Conservation (phyloP, 2,329 filamentous ascomycete genomes). For the Phaeosphaeriaceae sp. region DNA sequence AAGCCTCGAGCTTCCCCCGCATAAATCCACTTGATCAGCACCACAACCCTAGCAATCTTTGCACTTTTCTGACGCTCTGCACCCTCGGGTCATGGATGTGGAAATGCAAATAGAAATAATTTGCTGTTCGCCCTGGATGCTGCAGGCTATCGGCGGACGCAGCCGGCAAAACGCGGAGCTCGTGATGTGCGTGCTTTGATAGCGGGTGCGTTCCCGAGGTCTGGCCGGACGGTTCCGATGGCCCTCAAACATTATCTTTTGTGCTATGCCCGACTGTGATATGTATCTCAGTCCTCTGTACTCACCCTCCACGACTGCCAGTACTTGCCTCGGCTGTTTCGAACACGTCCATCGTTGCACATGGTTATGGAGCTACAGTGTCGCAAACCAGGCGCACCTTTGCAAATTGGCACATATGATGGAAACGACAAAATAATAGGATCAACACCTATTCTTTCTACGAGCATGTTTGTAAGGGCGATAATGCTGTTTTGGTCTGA, state of each 20-base stretch:
- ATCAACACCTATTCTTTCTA: too few species aligned
- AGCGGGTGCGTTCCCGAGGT: conserved; percentile 10
- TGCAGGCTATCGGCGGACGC: conserved; percentile 28
- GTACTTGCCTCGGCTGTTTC: too few species aligned
- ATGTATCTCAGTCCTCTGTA: neutral
- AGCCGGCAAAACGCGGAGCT: conserved; percentile 35
- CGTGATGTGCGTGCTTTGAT: conserved; percentile 24
- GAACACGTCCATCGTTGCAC: too few species aligned
- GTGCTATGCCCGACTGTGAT: neutral
- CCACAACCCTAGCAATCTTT: conserved; percentile 16
- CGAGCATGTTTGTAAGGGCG: too few species aligned
- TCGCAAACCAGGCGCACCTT: too few species aligned
- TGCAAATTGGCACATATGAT: too few species aligned
- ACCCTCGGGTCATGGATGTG: conserved; percentile 2
- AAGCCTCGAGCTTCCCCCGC: conserved; percentile 36
- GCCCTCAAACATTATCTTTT: neutral
- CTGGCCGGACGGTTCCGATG: conserved; percentile 18
- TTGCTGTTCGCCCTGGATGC: conserved; percentile 19
- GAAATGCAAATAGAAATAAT: conserved; percentile 13
- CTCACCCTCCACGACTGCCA: too few species aligned
- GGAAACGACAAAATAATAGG: too few species aligned
- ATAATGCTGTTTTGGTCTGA: too few species aligned
- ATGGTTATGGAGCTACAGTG: too few species aligned
- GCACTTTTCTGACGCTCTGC: conserved; percentile 3
- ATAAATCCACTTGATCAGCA: conserved; percentile 24